Conservation (phyloP, 1,284 basidiomycete species). For the Sanghuangporus baumii region DNA sequence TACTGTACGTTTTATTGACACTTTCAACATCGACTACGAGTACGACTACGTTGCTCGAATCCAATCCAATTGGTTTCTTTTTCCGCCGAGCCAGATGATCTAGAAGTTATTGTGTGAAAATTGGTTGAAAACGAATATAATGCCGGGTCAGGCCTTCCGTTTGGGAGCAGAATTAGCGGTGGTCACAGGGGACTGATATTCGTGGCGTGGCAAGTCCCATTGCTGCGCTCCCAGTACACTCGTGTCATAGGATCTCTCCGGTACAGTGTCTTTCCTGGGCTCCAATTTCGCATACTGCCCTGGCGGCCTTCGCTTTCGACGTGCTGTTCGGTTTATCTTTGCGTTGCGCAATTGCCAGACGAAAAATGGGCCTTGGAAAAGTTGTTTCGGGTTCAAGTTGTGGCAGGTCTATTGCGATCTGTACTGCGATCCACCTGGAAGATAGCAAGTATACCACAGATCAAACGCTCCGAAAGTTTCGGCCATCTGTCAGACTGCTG, state of each 20-base stretch:
- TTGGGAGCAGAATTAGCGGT: neutral
- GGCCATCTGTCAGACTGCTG: neutral
- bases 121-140: neutral
- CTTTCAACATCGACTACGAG: no score
- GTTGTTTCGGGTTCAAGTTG: neutral
- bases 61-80: no score
- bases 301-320: neutral
- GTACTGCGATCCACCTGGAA: neutral
- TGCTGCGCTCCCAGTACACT: neutral
- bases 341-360: neutral
- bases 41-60: no score
- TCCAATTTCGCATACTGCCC: neutral
- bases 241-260: no score
- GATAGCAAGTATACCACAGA: neutral
- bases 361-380: neutral
- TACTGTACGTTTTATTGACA: no score
- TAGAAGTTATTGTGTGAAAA: no score
- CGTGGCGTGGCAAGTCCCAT: neutral
- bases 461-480: neutral
- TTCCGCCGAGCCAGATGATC: no score
- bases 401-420: neutral
- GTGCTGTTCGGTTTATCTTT: neutral
- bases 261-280: neutral
- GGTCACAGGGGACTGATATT: conserved; percentile 1
- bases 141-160: neutral